Base-by-base conservation (phyloP, 805 yeast species). In the Teunomyces tritomae region DNA sequence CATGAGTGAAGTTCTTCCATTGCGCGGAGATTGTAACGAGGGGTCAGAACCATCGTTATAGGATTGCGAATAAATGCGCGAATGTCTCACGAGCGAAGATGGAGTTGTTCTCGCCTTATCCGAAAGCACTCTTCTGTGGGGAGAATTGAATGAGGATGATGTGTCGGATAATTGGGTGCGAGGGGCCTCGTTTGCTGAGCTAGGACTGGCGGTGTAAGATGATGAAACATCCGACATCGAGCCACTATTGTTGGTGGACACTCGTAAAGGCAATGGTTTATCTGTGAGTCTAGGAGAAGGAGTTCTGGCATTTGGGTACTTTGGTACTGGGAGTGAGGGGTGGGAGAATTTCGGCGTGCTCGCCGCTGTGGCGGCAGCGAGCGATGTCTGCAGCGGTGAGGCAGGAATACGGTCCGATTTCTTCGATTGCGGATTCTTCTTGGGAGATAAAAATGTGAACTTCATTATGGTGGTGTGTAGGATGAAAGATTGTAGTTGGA, bases 51-150 rank as follows among this genome's bases (percentile, higher is more conserved):
- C 46, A 16, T 35, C 36, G 24, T 26, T 16, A 43, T 49, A 49
- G 14, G 49, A 48, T 33, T 16, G 49, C 11, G 53, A 49, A 39
- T 55, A 67, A 26, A 62, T 56, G 44, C 70, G 56, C 49, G 62
- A 62, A 43, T 63, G 66, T 42, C 73, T 58, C 6, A 67, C 72
- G 33, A 61, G 59, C 5, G 69, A 64, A 1, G 71, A 58, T 2
- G 73, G 74, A 3, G 72, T 64, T 10, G 62, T 49, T 44, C 62
- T 64, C n/a, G 64, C 51, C 43, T 57, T 61, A 9, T 66, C 70
- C 13, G 65, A 62, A n/a, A 63, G 49, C 27, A 56, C 55, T 35
- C 68, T 52, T 47, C 35, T 45, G 42, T 37, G 40, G 3, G 40
- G 40, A 20, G 40, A 37, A n/a, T 24, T 20, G 13, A 37, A 26